Evolutionary conservation across 495 filamentous ascomycete species (phyloP).

Genomic region (Bryoglossum gracile): DNA sequence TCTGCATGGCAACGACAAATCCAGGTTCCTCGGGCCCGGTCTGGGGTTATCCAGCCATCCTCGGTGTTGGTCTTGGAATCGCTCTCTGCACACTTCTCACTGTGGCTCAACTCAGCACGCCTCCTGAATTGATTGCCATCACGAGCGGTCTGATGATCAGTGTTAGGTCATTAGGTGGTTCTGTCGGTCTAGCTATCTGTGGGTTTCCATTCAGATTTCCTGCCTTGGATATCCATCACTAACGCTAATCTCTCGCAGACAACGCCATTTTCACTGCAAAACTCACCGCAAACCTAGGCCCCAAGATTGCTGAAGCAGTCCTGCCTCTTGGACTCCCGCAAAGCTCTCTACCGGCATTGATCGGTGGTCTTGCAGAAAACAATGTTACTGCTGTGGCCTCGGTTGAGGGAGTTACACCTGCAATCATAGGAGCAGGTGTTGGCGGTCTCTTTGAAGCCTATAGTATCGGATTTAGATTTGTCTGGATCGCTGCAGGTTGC

Average conservation of each 20-base stretch:
- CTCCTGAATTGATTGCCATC: constrained; percentile 29
- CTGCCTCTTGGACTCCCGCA: constrained; percentile 16
- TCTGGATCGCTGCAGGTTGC: constrained; percentile 26
- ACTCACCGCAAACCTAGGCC: constrained; percentile 7
- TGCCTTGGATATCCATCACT: not conserved
- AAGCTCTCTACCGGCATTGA: constrained; percentile 13
- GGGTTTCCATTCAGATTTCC: constrained; percentile 11
- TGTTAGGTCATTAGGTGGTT: constrained; percentile 28
- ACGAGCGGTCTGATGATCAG: constrained; percentile 30
- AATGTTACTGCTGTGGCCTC: constrained; percentile 11
- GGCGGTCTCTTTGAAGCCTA: constrained; percentile 22
- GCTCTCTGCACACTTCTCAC: constrained; percentile 26
- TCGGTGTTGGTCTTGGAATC: constrained; percentile 27
- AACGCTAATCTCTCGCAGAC: not conserved
- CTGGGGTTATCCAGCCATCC: constrained; percentile 29
- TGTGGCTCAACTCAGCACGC: constrained; percentile 29
- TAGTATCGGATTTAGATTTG: constrained; percentile 23
- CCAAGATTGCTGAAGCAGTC: constrained; percentile 4
- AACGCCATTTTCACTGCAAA: constrained; percentile 15
- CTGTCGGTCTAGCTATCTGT: constrained; percentile 31
- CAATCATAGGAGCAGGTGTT: constrained; percentile 20
- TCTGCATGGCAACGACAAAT: constrained; percentile 26
- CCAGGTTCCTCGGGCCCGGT: constrained; percentile 7
- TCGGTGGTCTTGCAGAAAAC: constrained; percentile 12
- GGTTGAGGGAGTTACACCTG: constrained; percentile 20